Evolutionary conservation across 768 basidiomycete genomes (phyloP).

Genomic region (Crucibulum laeve): DNA sequence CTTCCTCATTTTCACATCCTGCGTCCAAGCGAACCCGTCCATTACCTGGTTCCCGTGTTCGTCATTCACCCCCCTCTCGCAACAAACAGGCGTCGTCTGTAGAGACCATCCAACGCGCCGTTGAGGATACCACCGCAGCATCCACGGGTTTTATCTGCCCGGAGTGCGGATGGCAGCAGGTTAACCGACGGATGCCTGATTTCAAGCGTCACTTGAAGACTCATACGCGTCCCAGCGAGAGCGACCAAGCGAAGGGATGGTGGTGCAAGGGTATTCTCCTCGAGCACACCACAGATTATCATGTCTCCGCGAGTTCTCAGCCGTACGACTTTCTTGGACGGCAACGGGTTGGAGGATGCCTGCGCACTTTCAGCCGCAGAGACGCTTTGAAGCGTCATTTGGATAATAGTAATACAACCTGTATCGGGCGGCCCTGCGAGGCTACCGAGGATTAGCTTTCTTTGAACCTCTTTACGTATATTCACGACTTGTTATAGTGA

Average conservation of each 20-base stretch:
- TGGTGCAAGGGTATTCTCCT: conserved; percentile 36
- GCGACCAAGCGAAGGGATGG: conserved; percentile 27
- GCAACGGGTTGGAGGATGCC: conserved; percentile 36
- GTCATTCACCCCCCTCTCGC: conserved; percentile 34
- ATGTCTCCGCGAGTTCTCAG: conserved; percentile 13
- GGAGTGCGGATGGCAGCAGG: conserved; percentile 42
- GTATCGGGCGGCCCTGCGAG: conserved; percentile 18
- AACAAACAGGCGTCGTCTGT: conserved; percentile 35
- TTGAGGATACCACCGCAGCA: conserved; percentile 9
- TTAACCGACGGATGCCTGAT: conserved; percentile 50
- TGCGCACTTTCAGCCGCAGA: conserved; percentile 34
- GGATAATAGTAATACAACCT: conserved; percentile 25
- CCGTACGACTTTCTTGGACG: conserved; percentile 23
- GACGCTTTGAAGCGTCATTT: conserved; percentile 45
- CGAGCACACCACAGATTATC: conserved; percentile 9
- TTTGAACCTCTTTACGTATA: too few species aligned
- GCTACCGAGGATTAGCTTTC: conserved; percentile 8
- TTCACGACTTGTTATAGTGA: too few species aligned
- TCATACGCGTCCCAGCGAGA: conserved; percentile 42
- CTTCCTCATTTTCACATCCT: conserved; percentile 3
- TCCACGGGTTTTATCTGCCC: conserved; percentile 36
- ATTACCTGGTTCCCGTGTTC: conserved; percentile 35
- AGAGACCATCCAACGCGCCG: conserved; percentile 15
- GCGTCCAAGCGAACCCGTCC: conserved; percentile 22
- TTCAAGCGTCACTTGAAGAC: conserved; percentile 56